Evolutionary conservation across 75 land plant species (phyloP).

Genomic region (Cryptomeria japonica): DNA sequence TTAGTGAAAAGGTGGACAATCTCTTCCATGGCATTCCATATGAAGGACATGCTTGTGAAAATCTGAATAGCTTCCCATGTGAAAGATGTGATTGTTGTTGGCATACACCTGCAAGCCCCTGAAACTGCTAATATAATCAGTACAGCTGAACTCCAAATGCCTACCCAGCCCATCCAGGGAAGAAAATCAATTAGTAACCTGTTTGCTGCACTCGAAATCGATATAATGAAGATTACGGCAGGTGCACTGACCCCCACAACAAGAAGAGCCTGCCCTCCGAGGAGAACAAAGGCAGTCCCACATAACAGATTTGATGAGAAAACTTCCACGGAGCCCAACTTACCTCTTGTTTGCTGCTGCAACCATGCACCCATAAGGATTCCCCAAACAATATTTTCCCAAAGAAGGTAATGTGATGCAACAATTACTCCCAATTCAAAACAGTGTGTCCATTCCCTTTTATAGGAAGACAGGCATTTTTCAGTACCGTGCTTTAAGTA

Average conservation of each 20-base stretch:
- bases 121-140: slow-evolving; percentile 22
- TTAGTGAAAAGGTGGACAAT: slow-evolving; percentile 13
- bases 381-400: slow-evolving; percentile 17
- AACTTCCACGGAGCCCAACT: slow-evolving; percentile 19
- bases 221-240: slow-evolving; percentile 18
- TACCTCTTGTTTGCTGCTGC: slow-evolving; percentile 16
- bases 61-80: slow-evolving; percentile 28
- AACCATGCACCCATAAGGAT: slow-evolving; percentile 23
- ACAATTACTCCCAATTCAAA: slow-evolving; percentile 9
- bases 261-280: slow-evolving; percentile 22
- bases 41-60: slow-evolving; percentile 17
- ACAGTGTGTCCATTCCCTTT: slow-evolving; percentile 5
- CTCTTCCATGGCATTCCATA: slow-evolving; percentile 25
- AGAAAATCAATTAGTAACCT: slow-evolving; percentile 24
- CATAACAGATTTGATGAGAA: slow-evolving; percentile 17
- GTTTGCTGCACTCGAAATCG: slow-evolving; percentile 15
- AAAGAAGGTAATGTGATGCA: slow-evolving; percentile 5
- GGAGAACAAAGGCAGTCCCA: slow-evolving; percentile 14
- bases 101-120: slow-evolving; percentile 18
- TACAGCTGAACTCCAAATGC: slow-evolving; percentile 21
- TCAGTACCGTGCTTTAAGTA: neutral
- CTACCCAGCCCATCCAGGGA: slow-evolving; percentile 31
- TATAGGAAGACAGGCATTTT: slow-evolving; percentile 6
- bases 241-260: slow-evolving; percentile 29
- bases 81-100: slow-evolving; percentile 17